phyloP scores from a whole-genome alignment of 1,284 basidiomycete species.

The Marasmius oreades region DNA sequence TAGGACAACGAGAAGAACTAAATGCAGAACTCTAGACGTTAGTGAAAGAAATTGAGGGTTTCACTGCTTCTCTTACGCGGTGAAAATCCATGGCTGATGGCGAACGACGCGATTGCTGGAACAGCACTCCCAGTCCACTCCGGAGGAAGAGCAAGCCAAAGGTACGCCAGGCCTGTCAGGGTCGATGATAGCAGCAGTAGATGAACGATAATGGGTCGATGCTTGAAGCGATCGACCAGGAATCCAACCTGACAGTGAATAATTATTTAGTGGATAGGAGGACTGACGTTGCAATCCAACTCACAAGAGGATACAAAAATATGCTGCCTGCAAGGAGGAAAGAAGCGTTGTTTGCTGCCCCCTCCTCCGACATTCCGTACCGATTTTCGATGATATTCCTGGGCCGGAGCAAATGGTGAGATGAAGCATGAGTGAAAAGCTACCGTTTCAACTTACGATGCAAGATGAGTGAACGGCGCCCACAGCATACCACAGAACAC shows the following conservation, averaged over 20 bases:
- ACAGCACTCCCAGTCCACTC: constrained; percentile 51
- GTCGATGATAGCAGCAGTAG: constrained; percentile 58
- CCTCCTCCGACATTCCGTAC: constrained; percentile 56
- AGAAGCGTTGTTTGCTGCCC: constrained; percentile 63
- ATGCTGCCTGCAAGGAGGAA: constrained; percentile 74
- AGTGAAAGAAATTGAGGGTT: background rate
- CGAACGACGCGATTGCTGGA: constrained; percentile 62
- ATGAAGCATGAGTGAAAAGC: background rate
- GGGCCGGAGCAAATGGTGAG: constrained; percentile 5
- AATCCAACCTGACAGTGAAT: constrained; percentile 49
- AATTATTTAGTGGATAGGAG: background rate
- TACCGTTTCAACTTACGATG: constrained; percentile 45
- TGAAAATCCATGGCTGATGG: constrained; percentile 69
- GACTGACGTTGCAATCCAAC: constrained; percentile 6
- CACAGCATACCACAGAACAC: constrained; percentile 75
- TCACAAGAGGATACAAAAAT: constrained; percentile 69
- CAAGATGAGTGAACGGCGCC: constrained; percentile 76
- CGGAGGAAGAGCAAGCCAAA: constrained; percentile 65
- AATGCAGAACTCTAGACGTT: constrained; percentile 1
- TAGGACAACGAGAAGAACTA: constrained; percentile 71
- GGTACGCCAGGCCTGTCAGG: constrained; percentile 61
- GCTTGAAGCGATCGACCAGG: constrained; percentile 55
- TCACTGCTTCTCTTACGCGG: constrained; percentile 46
- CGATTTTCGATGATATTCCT: constrained; percentile 76
- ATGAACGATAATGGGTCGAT: constrained; percentile 52